phyloP scores from a whole-genome alignment of 116 monocot species.

The Cymodocea nodosa region DNA sequence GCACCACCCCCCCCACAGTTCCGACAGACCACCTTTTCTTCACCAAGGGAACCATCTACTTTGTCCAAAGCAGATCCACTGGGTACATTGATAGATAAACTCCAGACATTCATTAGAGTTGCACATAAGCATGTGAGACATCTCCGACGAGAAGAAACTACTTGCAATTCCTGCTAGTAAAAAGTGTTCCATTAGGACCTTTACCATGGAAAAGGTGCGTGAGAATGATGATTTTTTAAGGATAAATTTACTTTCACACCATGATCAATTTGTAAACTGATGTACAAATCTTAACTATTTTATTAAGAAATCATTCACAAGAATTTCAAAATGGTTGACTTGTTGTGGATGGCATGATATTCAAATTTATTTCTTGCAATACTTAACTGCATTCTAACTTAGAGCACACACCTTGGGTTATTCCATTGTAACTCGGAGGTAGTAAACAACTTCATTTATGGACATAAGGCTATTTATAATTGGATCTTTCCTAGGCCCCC shows the following conservation, averaged over 20 bases:
- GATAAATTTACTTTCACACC: neutral
- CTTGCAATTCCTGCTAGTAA: conserved; percentile 20
- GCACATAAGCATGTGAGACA: conserved; percentile 59
- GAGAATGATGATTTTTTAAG: neutral
- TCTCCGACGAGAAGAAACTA: conserved; percentile 42
- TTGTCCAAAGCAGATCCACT: conserved; percentile 23
- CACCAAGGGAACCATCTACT: conserved; percentile 19
- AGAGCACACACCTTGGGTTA: too few relatives aligned
- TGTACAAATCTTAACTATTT: neutral
- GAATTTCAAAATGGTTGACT: neutral
- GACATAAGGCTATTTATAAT: too few relatives aligned
- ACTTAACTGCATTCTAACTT: too few relatives aligned
- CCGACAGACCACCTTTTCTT: conserved; percentile 50
- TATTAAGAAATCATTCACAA: neutral
- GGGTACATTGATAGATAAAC: conserved; percentile 14
- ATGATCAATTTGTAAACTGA: neutral
- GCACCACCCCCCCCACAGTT: conserved; percentile 81
- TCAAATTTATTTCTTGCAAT: too few relatives aligned
- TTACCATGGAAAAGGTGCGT: neutral
- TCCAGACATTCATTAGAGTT: conserved; percentile 38
- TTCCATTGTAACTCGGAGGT: too few relatives aligned
- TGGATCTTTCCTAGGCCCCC: too few relatives aligned
- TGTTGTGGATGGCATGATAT: too few relatives aligned
- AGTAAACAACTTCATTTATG: too few relatives aligned
- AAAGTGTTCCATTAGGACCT: too few relatives aligned